These are phyloP conservation scores for Wallacemonas sp. DNA, from an alignment of 208 protist species.

Conservation along the genomic window DNA sequence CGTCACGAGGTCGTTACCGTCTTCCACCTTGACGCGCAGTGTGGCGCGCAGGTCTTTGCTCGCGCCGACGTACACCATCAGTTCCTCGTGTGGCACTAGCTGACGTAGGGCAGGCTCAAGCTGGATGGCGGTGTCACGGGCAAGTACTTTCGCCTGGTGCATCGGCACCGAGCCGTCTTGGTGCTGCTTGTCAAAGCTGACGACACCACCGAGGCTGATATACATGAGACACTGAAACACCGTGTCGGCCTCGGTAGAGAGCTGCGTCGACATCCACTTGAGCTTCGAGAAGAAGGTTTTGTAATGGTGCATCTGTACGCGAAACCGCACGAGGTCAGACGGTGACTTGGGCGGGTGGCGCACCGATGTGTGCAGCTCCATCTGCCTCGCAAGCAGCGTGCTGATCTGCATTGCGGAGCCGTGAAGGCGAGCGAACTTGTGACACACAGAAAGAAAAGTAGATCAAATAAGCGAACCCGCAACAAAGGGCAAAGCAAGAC, in stretches of 20 bases:
- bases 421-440: background rate
- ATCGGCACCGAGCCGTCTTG: conserved; percentile 81
- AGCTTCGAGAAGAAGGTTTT: conserved; percentile 59
- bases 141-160: conserved; percentile 91
- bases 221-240: conserved; percentile 89
- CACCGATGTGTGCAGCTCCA: conserved; percentile 84
- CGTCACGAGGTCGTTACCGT: conserved; percentile 80
- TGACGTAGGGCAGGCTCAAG: conserved; percentile 59
- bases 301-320: conserved; percentile 60
- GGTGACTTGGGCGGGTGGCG: conserved; percentile 67
- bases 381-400: conserved; percentile 80
- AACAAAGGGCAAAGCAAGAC: conserved; percentile 10
- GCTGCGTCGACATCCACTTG: conserved; percentile 27
- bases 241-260: conserved; percentile 45
- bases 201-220: conserved; percentile 68
- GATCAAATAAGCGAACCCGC: background rate
- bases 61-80: conserved; percentile 68
- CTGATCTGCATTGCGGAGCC: conserved; percentile 47
- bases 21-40: conserved; percentile 87
- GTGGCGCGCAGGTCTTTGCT: conserved; percentile 63
- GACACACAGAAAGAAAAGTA: conserved; percentile 5
- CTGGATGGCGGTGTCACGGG: conserved; percentile 61
- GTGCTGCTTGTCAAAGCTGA: conserved; percentile 80
- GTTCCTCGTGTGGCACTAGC: conserved; percentile 40
- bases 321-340: conserved; percentile 56